A percentile compares a stretch with the other conserved stretches of the same genome.
Evolutionary conservation across 352 stramenopile genomes (phyloP).

Genomic region (Halophytophthora batemanensis): DNA sequence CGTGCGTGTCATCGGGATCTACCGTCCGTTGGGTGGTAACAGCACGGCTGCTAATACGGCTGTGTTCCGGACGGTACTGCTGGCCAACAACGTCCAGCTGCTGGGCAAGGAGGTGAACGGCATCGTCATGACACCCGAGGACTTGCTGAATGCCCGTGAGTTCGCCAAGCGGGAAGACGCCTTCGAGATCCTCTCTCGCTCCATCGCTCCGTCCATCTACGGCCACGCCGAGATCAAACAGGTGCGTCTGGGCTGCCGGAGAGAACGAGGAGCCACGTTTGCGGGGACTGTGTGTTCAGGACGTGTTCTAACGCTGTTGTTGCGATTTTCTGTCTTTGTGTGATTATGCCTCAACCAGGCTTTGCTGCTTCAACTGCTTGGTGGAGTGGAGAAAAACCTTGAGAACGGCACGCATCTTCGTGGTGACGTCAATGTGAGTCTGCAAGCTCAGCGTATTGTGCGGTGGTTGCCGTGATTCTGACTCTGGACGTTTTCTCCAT

Average conservation of each 20-base stretch:
- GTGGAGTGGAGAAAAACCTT: slow-evolving; percentile 95
- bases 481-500: slow-evolving; percentile 3
- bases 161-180: slow-evolving; percentile 90
- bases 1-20: slow-evolving; percentile 94
- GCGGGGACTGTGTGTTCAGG: not conserved
- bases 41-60: slow-evolving; percentile 76
- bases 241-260: slow-evolving; percentile 36
- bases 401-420: slow-evolving; percentile 99
- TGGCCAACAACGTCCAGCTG: slow-evolving; percentile 96
- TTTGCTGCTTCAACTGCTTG: slow-evolving; percentile 80
- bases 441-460: not conserved
- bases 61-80: slow-evolving; percentile 95
- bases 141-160: slow-evolving; percentile 92
- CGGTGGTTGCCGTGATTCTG: not conserved
- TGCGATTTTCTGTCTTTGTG: not conserved
- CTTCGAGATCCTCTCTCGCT: slow-evolving; percentile 93
- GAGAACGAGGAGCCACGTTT: not conserved
- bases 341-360: slow-evolving; percentile 21
- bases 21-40: slow-evolving; percentile 88
- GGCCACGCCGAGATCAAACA: slow-evolving; percentile 98
- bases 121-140: slow-evolving; percentile 89
- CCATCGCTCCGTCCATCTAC: slow-evolving; percentile 97
- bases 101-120: slow-evolving; percentile 93
- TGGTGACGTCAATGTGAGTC: slow-evolving; percentile 97
- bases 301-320: not conserved